A percentile compares a stretch with the other conserved stretches of the same genome.
These are phyloP conservation scores for Alternaria atra DNA, from an alignment of 2,329 filamentous ascomycete genomes.

Conservation along the genomic window DNA sequence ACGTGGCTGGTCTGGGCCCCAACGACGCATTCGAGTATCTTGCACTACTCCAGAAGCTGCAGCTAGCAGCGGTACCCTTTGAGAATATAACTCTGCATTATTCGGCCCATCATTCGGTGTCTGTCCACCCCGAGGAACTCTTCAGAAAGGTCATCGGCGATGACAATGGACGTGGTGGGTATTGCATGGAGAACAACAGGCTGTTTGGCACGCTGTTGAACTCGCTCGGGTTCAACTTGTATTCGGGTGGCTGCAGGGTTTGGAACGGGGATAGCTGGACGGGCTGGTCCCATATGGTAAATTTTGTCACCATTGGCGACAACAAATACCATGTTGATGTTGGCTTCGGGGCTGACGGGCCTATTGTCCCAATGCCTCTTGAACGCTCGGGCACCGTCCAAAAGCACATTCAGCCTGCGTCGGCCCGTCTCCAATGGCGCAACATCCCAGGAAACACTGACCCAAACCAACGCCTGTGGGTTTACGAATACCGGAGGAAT, in stretches of 20 bases:
- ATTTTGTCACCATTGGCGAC: constrained; percentile 52
- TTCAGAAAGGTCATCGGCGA: constrained; percentile 65
- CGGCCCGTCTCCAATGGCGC: constrained; percentile 45
- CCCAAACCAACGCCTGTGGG: constrained; percentile 54
- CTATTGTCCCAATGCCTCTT: constrained; percentile 51
- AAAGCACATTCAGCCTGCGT: constrained; percentile 43
- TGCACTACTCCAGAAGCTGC: constrained; percentile 45
- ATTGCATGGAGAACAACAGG: constrained; percentile 69
- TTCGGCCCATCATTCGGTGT: constrained; percentile 52
- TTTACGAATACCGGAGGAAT: constrained; percentile 51
- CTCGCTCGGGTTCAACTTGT: constrained; percentile 60
- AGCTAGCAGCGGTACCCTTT: constrained; percentile 62
- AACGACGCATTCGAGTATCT: constrained; percentile 42
- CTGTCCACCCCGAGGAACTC: constrained; percentile 59
- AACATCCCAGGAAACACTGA: constrained; percentile 47
- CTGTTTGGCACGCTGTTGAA: constrained; percentile 63
- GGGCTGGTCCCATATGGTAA: constrained; percentile 57
- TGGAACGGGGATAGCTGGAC: constrained; percentile 34
- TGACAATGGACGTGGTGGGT: constrained; percentile 62
- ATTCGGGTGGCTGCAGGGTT: constrained; percentile 54
- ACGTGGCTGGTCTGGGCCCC: constrained; percentile 31
- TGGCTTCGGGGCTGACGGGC: constrained; percentile 54
- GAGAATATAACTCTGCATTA: constrained; percentile 66
- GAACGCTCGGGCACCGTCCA: constrained; percentile 35
- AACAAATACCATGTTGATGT: constrained; percentile 54